Conservation (phyloP, 1,139 yeast genomes). For the Yamadazyma triangularis region DNA sequence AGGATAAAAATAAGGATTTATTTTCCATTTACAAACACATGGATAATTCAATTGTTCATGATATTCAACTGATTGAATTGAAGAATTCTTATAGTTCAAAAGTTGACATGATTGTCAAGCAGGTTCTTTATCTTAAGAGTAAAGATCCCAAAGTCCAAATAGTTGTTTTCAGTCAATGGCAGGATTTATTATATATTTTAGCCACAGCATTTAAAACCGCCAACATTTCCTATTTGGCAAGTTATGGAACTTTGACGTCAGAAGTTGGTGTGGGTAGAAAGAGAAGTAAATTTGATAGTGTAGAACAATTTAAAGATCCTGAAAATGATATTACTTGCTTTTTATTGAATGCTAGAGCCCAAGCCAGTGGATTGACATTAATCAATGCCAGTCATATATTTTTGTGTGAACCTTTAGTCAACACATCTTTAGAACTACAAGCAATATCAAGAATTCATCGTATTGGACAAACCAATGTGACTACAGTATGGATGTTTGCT, state of each 20-base stretch:
- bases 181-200: conserved; percentile 62
- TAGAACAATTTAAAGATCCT: conserved; percentile 63
- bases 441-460: conserved; percentile 90
- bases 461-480: conserved; percentile 77
- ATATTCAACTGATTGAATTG: conserved; percentile 42
- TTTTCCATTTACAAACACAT: conserved; percentile 48
- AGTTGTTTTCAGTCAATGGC: conserved; percentile 86
- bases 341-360: conserved; percentile 75
- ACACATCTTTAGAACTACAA: conserved; percentile 80
- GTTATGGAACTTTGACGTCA: conserved; percentile 33
- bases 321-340: conserved; percentile 66
- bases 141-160: conserved; percentile 68
- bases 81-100: conserved; percentile 70
- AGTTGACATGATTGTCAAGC: conserved; percentile 76
- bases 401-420: conserved; percentile 87
- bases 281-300: conserved; percentile 35
- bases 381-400: conserved; percentile 90
- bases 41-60: conserved; percentile 32
- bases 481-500: conserved; percentile 90
- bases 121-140: conserved; percentile 56
- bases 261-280: conserved; percentile 28
- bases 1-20: conserved; percentile 20
- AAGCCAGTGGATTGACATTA: conserved; percentile 85
- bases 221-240: conserved; percentile 47
- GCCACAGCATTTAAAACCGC: conserved; percentile 64